These are phyloP conservation scores for Aspergillus luchuensis DNA, from an alignment of 2,329 filamentous ascomycete genomes.

Conservation along the genomic window DNA sequence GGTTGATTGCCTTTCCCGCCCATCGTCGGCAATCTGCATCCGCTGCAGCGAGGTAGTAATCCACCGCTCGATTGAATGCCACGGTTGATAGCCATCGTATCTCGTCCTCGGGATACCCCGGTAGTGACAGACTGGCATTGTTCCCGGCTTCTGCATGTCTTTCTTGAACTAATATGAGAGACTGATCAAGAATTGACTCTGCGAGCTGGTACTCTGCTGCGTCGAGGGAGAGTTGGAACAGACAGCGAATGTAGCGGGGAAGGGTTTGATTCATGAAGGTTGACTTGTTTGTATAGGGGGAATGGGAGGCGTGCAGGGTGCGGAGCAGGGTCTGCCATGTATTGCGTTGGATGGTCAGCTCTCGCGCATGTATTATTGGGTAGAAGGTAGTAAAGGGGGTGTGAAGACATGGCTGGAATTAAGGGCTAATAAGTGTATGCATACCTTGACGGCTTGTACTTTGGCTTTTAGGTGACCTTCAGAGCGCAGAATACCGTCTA, in stretches of 20 bases:
- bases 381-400: background rate
- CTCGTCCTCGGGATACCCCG: conserved; percentile 55
- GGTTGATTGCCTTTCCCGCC: conserved; percentile 39
- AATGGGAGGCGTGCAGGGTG: conserved; percentile 60
- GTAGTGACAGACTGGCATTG: background rate
- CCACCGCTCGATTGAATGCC: conserved; percentile 59
- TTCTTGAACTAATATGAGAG: conserved; percentile 26
- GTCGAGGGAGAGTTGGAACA: conserved; percentile 67
- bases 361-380: background rate
- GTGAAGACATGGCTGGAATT: background rate
- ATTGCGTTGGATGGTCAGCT: background rate
- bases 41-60: conserved; percentile 46
- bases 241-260: conserved; percentile 75
- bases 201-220: conserved; percentile 29
- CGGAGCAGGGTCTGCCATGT: conserved; percentile 65
- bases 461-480: conserved; percentile 44
- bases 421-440: background rate
- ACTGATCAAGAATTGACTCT: conserved; percentile 39
- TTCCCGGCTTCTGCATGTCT: background rate
- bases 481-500: conserved; percentile 63
- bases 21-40: conserved; percentile 39
- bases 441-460: conserved; percentile 47
- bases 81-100: conserved; percentile 60
- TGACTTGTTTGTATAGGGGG: conserved; percentile 42
- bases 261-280: conserved; percentile 53